Evolutionary conservation across 768 basidiomycete genomes (phyloP).

Genomic region (Phanerochaete sordida): DNA sequence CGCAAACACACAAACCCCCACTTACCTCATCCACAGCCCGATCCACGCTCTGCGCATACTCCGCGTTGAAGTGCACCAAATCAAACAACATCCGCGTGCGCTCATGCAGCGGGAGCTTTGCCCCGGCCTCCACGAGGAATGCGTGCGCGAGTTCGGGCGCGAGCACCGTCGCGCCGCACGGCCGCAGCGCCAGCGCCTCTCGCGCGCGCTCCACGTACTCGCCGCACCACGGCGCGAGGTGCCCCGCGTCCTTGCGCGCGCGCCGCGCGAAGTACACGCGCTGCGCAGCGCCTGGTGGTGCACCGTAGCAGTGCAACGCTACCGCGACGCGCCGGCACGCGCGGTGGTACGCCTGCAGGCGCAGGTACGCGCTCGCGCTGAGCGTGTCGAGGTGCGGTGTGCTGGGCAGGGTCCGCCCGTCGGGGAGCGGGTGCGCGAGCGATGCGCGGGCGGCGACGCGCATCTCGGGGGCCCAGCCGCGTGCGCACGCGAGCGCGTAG

Average conservation of each 20-base stretch:
- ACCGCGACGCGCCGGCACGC: not conserved
- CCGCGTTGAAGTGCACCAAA: not conserved
- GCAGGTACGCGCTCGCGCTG: not conserved
- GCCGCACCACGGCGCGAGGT: conserved; percentile 2
- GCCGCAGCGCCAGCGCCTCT: not conserved
- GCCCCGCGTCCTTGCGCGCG: not conserved
- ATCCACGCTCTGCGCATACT: not conserved
- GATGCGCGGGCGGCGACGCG: not conserved
- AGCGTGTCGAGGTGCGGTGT: not conserved
- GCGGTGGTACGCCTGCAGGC: not conserved
- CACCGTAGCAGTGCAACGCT: not conserved
- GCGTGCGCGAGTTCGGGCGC: not conserved
- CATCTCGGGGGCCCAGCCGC: not conserved
- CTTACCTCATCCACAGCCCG: not conserved
- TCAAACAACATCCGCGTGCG: not conserved
- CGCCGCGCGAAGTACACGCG: not conserved
- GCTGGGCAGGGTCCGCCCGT: not conserved
- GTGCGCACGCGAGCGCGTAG: not conserved
- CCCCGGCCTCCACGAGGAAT: not conserved
- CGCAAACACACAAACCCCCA: not conserved
- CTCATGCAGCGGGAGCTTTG: not conserved
- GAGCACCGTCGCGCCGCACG: conserved; percentile 1
- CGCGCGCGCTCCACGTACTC: conserved; percentile 1
- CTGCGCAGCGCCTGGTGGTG: not conserved
- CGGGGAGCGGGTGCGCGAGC: not conserved